Conservation (phyloP, 495 filamentous ascomycete species). For the Letharia columbiana region DNA sequence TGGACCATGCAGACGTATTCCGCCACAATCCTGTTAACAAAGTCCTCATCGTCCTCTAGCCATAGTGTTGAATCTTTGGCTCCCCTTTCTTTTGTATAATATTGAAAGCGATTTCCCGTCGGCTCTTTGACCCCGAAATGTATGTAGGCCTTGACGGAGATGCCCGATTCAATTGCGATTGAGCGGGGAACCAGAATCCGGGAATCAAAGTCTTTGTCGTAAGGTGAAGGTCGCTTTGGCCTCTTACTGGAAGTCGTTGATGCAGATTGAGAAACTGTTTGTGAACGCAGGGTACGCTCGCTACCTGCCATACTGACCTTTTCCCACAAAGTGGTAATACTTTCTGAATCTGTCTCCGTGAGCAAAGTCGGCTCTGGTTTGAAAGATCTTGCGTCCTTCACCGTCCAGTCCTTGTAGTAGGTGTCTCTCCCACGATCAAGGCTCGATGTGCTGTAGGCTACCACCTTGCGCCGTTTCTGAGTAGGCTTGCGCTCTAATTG, state of each 20-base stretch:
- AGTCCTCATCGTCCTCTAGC: neutral
- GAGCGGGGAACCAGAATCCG: neutral
- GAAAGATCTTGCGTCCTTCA: neutral
- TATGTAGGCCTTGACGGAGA: neutral
- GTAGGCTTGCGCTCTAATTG: no score
- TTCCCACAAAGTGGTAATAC: neutral
- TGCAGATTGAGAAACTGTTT: neutral
- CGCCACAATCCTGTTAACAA: neutral
- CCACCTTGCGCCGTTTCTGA: no score
- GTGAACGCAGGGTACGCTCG: neutral
- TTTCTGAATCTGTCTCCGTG: neutral
- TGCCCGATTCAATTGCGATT: neutral
- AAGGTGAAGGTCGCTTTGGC: neutral
- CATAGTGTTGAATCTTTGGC: constrained; percentile 1
- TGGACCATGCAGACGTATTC: neutral
- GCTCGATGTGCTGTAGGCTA: neutral
- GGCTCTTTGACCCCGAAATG: neutral
- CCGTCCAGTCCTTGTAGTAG: neutral
- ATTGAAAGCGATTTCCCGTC: neutral
- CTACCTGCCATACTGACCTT: neutral
- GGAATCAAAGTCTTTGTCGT: neutral
- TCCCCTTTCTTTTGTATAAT: neutral
- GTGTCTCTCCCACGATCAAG: neutral
- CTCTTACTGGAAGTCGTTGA: no score
- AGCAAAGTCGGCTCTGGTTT: neutral